A percentile compares a stretch with the other conserved stretches of the same genome.
These are phyloP conservation scores for Beauveria medogensis DNA, from an alignment of 2,329 filamentous ascomycete genomes.

Conservation along the genomic window DNA sequence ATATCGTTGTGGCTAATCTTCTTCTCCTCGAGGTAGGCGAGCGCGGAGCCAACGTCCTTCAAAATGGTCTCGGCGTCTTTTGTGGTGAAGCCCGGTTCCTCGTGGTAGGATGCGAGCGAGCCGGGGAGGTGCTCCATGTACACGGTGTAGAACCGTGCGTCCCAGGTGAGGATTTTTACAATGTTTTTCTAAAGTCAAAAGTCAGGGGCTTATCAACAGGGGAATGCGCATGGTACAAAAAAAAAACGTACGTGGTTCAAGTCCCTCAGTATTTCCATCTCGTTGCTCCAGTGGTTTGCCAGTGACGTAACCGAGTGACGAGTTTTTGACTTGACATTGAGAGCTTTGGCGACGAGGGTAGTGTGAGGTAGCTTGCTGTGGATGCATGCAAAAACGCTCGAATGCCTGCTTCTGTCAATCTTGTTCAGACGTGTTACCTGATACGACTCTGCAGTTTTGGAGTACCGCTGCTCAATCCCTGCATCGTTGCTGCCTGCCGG, in stretches of 20 bases:
- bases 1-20: constrained; percentile 15
- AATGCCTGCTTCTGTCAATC: not conserved
- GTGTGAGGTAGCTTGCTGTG: constrained; percentile 1
- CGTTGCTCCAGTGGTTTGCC: not conserved
- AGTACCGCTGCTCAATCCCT: not conserved
- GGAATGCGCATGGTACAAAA: too few relatives aligned
- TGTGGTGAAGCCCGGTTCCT: not conserved
- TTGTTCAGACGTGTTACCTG: not conserved
- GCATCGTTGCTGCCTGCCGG: not conserved
- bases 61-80: not conserved
- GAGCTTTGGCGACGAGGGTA: constrained; percentile 2
- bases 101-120: not conserved
- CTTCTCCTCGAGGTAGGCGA: constrained; percentile 9
- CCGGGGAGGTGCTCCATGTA: constrained; percentile 4
- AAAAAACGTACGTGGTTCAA: not conserved
- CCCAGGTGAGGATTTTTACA: not conserved
- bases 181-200: not conserved
- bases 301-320: not conserved
- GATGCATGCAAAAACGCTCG: constrained; percentile 3
- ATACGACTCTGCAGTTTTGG: not conserved
- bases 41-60: not conserved
- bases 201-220: too few relatives aligned
- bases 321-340: not conserved
- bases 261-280: not conserved
- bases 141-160: not conserved